Base-by-base conservation (phyloP, 2,329 filamentous ascomycete genomes). In the Fusarium neocosmosporiellum region DNA sequence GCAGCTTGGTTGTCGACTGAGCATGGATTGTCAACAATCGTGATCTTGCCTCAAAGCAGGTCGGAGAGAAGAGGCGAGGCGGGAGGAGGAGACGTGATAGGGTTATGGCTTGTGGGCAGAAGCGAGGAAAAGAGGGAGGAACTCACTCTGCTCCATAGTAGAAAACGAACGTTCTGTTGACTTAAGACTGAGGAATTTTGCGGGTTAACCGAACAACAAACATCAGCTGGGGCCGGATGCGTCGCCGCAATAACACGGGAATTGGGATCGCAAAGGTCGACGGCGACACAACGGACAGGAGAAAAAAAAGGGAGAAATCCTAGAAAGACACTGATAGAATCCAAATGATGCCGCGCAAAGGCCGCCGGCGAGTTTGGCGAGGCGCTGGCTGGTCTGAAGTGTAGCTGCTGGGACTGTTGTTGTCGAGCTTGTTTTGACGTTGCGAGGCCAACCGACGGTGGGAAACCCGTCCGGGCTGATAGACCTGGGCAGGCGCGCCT, bases 391-490 rank as follows among this genome's bases (percentile, higher is more conserved):
- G 69, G 74, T 77, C 71, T 66, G 62, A 72, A 73, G 72, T 74
- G 78, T 74, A 71, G 75, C 78, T 70, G 66, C 67, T 73, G 73
- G 67, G 72, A 69, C 69, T 74, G 78, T 83, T 83, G 80, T 83
- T 83, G 80, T 83, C 46, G 18, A 53, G 77, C 76, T 83, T 83
- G 79, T 81, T 81, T 82, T 81, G 75, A 78, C 82, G 81, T 83
- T 84, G 82, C 82, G 82, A 83, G 82, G 82, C 81, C 82, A 84
- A 84, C 82, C 64, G 80, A 79, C 78, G 75, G 76, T 78, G 79
- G 78, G 79, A 78, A 79, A 71, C 73, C 72, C 72, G 63, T 66
- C 64, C 71, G 72, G 64, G 67, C 58, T 48, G 67, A 65, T 34
- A 46, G 59, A 57, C 62, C 34, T 29, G 66, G 64, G 46, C 58